Percentiles rank a stretch among this genome's conserved stretches.
Conservation (phyloP, 2,329 filamentous ascomycete genomes). For the Paraphaeosphaeria sporulosa region DNA sequence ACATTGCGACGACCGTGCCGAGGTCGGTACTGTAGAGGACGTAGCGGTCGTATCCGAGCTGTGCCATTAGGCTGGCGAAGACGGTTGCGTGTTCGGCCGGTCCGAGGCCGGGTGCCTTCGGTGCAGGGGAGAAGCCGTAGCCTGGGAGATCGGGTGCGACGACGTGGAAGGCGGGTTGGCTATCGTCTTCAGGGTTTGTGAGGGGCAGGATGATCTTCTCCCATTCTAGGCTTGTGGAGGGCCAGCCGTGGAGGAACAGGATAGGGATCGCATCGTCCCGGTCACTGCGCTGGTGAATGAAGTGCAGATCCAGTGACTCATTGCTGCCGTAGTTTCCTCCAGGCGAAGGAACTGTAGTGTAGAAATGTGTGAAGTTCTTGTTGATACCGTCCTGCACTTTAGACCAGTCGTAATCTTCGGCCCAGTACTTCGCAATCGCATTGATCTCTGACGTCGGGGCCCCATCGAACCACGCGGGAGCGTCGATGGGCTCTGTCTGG, state of each 20-base stretch:
- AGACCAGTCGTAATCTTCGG: constrained; percentile 20
- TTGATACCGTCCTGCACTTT: constrained; percentile 16
- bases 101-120: constrained; percentile 48
- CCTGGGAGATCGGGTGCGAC: constrained; percentile 70
- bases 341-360: constrained; percentile 13
- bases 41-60: constrained; percentile 65
- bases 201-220: constrained; percentile 60
- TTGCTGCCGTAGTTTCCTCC: constrained; percentile 10
- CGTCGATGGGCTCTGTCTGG: constrained; percentile 3
- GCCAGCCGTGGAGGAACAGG: constrained; percentile 69
- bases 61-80: constrained; percentile 65
- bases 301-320: constrained; percentile 53
- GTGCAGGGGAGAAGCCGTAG: constrained; percentile 59
- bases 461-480: constrained; percentile 15
- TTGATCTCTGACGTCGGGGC: constrained; percentile 9
- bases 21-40: constrained; percentile 45
- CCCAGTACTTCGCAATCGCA: constrained; percentile 16
- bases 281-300: constrained; percentile 65
- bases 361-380: constrained; percentile 20
- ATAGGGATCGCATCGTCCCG: constrained; percentile 63
- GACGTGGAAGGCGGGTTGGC: constrained; percentile 65
- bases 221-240: constrained; percentile 66
- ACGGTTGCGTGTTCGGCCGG: constrained; percentile 60
- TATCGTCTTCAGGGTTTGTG: constrained; percentile 57
- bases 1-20: constrained; percentile 7